Base-by-base conservation (phyloP, 179 eudicot genomes). In the Spergularia azorica region DNA sequence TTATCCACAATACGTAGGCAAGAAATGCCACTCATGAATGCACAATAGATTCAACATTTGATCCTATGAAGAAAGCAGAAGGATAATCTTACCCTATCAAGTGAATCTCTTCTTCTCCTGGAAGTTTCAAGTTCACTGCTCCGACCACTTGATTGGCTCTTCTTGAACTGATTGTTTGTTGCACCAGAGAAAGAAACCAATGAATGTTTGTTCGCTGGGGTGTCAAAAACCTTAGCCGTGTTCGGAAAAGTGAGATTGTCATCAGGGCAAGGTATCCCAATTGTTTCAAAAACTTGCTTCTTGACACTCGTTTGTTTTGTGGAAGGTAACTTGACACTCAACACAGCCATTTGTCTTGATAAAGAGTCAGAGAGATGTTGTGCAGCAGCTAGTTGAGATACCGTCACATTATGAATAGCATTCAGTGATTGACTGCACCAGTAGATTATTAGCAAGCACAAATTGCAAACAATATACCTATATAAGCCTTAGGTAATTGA, bases 31-130 rank as follows among this genome's bases (percentile, higher is more conserved):
- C 17, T 38, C 18, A 21, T 14, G 43, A 46, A 51, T 26, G 56
- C 36, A 64, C n/a, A 36, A 39, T 64, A 64, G n/a, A n/a, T 32
- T 12, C 9, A 26, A 12, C 67, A 36, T 32, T 12, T 26, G 67
- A 63, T 36, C 9, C 41, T 63, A 36, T 14, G 38, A 63, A 16
- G 46, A 36, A 63, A 36, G 67, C 67, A 32, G 46, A 36, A 14
- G 38, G 6, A 63, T 6, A 26, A 56, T 70, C 63, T 83, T 89
- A 96, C 99, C 89, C 68, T 86, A 76, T 89, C 96, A 57, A 96
- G 82, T 20, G 99, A 96, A 77, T 96, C 93, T 64, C 96, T 87
- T 79, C 96, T 84, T 75, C 98, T 85, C 83, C 99, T 94, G 67
- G 90, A 88, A 73, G 91, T 88, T 74, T 96, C 97, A 69, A 86